phyloP scores from a whole-genome alignment of 2,329 filamentous ascomycete genomes.

The Xylaria multiplex region DNA sequence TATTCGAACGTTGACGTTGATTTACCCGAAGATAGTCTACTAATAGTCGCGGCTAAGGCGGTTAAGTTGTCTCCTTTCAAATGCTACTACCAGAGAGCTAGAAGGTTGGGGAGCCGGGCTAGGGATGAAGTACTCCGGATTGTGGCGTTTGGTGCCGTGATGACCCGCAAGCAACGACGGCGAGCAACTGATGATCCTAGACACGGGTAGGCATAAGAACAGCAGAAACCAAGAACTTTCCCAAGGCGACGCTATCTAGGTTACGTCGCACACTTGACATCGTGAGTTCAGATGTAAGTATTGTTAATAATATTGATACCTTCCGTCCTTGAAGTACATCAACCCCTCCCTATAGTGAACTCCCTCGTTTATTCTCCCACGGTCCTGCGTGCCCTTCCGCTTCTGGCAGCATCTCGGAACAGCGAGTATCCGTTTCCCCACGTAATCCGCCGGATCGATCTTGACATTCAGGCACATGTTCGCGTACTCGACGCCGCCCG shows the following conservation, averaged over 20 bases:
- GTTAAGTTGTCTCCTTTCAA: too few species aligned
- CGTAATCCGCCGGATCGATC: conserved; percentile 13
- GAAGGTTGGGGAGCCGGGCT: too few species aligned
- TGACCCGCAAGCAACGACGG: too few species aligned
- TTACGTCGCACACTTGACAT: background rate
- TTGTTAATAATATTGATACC: conserved; percentile 10
- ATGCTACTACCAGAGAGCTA: too few species aligned
- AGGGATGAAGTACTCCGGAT: too few species aligned
- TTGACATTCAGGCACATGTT: conserved; percentile 46
- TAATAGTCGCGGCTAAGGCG: too few species aligned
- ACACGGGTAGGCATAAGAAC: background rate
- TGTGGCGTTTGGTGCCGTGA: too few species aligned
- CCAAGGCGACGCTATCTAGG: conserved; percentile 9
- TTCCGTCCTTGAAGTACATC: conserved; percentile 2
- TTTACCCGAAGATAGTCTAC: too few species aligned
- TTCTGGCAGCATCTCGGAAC: conserved; percentile 17
- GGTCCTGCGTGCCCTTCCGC: conserved; percentile 23
- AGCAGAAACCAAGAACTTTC: conserved; percentile 14
- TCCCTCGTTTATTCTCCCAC: conserved; percentile 19
- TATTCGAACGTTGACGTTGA: too few species aligned
- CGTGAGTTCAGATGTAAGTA: conserved; percentile 11
- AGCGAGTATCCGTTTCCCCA: conserved; percentile 7
- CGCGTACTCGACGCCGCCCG: conserved; percentile 49
- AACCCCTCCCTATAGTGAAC: conserved; percentile 20
- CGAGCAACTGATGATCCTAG: too few species aligned